Evolutionary conservation across 108 stramenopile species (phyloP), one percentile per base, ranked within the genome.

Genomic region (Skeletonema menzelii): DNA sequence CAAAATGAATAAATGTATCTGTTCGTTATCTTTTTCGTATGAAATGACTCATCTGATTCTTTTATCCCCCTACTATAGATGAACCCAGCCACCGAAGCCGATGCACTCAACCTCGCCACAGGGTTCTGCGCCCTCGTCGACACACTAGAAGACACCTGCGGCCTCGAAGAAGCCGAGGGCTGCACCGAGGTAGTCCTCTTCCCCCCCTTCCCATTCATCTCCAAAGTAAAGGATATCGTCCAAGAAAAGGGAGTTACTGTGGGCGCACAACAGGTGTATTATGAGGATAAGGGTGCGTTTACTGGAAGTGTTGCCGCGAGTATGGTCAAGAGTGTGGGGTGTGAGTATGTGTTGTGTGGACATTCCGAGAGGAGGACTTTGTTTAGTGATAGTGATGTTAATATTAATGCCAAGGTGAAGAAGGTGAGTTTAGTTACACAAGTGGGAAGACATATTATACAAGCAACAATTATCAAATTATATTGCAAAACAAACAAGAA

Each of bases 301-400:
- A 96, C 95, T 5, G 95, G 95, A 53, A 89, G 89, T 71, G 78
- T 94, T 31, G 64, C 87, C 27, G 91, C 90, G 1, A 76, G 76
- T 60, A 87, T 93, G 88, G 69, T 88, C 27, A 85, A 84, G 83
- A 73, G 70, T 56, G 77, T 89, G 30, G 88, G 88, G n/a, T 84
- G 83, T 62, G 70, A 72, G 55, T 91, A 88, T 60, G 83, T 88
- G 5, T 76, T 91, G 8, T 83, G 84, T 59, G 90, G 90, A 11
- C 90, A 91, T 65, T 88, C 87, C 22, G 90, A 91, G 72, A 78
- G 90, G 26, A 69, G 90, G 22, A 72, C 80, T 24, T 38, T 87
- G 40, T 88, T 91, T 70, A 75, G 70, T 44, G 88, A 89, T 62
- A 63, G 62, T 65, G 85, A 89, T 64, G 77, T 56, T 26, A 68